These are phyloP conservation scores for Reutealis trisperma DNA, from an alignment of 345 rosid genomes.

Conservation along the genomic window DNA sequence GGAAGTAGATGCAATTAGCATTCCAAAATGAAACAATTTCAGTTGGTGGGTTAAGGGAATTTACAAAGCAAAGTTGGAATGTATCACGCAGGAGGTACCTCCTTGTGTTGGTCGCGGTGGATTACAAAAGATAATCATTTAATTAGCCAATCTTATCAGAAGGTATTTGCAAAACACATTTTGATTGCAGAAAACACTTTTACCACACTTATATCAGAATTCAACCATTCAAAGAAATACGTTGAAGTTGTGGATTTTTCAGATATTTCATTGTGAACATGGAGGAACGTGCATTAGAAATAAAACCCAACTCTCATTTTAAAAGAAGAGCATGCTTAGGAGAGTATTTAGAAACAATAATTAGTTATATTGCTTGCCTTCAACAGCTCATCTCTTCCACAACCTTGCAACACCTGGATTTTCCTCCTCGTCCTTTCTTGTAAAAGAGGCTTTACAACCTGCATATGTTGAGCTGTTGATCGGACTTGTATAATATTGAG, in stretches of 20 bases:
- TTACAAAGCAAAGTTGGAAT: not conserved
- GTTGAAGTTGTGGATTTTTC: not conserved
- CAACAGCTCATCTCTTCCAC: conserved; percentile 73
- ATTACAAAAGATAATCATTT: not conserved
- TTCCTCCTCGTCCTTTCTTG: conserved; percentile 92
- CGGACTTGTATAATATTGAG: not conserved
- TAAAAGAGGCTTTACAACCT: conserved; percentile 92
- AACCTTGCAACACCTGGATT: conserved; percentile 75
- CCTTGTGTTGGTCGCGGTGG: not conserved
- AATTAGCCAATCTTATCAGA: not conserved
- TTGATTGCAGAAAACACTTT: no score
- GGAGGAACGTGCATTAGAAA: not conserved
- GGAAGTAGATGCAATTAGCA: not conserved
- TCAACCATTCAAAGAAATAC: not conserved
- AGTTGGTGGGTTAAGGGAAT: no score
- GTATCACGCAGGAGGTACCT: not conserved
- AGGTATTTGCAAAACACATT: not conserved
- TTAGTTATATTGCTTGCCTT: conserved; percentile 45
- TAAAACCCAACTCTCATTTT: not conserved
- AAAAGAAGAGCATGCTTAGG: not conserved
- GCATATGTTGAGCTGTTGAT: conserved; percentile 12
- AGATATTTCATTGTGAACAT: not conserved
- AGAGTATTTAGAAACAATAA: not conserved
- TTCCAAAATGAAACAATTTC: not conserved
- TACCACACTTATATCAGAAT: not conserved